Base-by-base conservation (phyloP, 495 filamentous ascomycete genomes). In the Mycothermus thermophilus region DNA sequence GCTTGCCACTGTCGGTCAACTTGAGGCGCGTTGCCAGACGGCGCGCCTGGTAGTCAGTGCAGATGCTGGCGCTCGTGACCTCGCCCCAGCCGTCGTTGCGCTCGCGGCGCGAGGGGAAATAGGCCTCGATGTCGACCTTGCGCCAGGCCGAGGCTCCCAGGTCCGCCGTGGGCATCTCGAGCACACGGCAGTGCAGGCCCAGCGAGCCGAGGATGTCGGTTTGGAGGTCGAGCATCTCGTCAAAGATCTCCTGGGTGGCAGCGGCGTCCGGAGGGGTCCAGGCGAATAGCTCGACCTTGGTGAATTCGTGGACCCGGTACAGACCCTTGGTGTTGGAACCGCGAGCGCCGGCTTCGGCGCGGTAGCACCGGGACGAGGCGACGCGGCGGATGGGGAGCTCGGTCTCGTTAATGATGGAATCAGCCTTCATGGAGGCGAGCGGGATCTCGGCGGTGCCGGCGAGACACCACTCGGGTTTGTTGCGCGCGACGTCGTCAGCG, bases 291-390 rank as follows among this genome's bases (percentile, higher is more conserved):
- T 97, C 90, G 1, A 96, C 88, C 50, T 97, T 97, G 25, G 85
- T 93, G 60, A 97, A 97, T 54, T 97, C 90, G 62, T 96, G 90
- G n/a, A 97, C 90, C 9, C 90, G 78, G 60, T 96, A 97, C 5
- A 97, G 67, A 7, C 90, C 90, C 59, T 95, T 95, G 6, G 82
- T 92, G 26, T 93, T 83, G 15, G 74, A 74, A 21, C 90, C 90
- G 13, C 90, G 67, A 4, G 83, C 78, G 13, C 90, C 90, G 1
- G 90, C 92, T 58, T 97, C 90, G 11, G 90, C 90, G 30, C 90
- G 77, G 51, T 93, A 97, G 59, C 84, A 90, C 3, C 90, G 70
- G 27, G 83, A 92, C 1, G 79, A 74, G 5, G 80, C 90, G 4
- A 90, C 83, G 3, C 79, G 57, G 49, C 84, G 88, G 13, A 83